These are phyloP conservation scores for Trichocladium antarcticum DNA, from an alignment of 495 filamentous ascomycete species.

Conservation along the genomic window DNA sequence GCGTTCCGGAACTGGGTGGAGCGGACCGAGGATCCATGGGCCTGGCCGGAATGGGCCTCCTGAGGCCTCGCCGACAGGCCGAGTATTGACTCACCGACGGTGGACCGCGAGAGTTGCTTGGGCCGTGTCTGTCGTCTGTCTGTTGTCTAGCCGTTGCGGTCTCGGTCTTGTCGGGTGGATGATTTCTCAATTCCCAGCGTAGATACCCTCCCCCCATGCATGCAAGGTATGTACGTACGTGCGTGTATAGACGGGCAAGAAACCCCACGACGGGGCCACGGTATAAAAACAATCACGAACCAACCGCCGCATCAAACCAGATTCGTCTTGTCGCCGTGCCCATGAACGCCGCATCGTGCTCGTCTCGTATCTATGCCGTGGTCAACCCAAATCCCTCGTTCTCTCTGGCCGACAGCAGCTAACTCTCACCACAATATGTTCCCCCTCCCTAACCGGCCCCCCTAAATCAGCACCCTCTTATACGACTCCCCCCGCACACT, in stretches of 20 bases:
- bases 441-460: neutral
- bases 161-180: too few species aligned
- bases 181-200: too few species aligned
- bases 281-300: neutral
- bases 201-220: too few species aligned
- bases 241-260: too few species aligned
- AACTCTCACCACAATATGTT: too few species aligned
- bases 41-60: neutral
- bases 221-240: too few species aligned
- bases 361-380: neutral
- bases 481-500: constrained; percentile 59
- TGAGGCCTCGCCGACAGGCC: neutral
- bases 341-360: constrained; percentile 11
- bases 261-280: neutral
- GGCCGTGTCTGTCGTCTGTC: too few species aligned
- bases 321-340: constrained; percentile 11
- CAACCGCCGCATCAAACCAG: neutral
- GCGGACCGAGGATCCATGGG: neutral
- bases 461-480: constrained; percentile 54
- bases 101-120: too few species aligned
- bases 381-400: neutral
- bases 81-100: constrained; percentile 8
- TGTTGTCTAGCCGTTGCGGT: too few species aligned
- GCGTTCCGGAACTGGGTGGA: neutral
- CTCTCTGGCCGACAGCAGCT: too few species aligned